phyloP scores from a whole-genome alignment of 257 asterid species.

The Solanum ossicruentum region DNA sequence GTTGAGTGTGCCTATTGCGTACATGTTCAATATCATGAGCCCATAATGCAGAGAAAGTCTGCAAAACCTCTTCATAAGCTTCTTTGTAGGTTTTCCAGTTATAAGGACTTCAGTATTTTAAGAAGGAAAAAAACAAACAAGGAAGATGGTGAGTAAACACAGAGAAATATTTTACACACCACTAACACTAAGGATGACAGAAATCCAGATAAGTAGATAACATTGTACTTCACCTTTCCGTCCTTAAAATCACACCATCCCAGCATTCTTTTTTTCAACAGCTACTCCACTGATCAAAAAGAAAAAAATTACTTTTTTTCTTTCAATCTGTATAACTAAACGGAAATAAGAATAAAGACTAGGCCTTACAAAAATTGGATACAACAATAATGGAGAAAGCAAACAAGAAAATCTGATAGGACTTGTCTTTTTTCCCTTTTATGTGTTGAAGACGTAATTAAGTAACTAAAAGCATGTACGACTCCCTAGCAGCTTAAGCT shows the following conservation, averaged over 20 bases:
- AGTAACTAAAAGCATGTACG: neutral
- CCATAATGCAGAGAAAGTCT: constrained; percentile 64
- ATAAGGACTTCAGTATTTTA: constrained; percentile 66
- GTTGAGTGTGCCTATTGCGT: constrained; percentile 13
- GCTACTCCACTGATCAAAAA: constrained; percentile 34
- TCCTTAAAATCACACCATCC: constrained; percentile 58
- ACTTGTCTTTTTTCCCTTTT: neutral
- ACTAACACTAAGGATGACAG: neutral
- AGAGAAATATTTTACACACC: neutral
- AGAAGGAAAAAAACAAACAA: neutral
- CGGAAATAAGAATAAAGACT: neutral
- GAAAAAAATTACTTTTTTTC: neutral
- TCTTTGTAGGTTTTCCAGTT: constrained; percentile 73
- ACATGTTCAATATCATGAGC: constrained; percentile 55
- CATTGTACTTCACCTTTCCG: constrained; percentile 34
- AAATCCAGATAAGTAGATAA: neutral
- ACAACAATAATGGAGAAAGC: neutral
- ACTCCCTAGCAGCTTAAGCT: neutral
- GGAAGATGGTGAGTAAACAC: neutral
- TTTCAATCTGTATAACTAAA: neutral
- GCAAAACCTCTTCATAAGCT: constrained; percentile 53
- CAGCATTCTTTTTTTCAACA: constrained; percentile 54
- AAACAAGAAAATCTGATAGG: neutral
- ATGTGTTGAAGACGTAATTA: neutral
- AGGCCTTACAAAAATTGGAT: neutral